Evolutionary conservation across 2,329 filamentous ascomycete species (phyloP), one percentile per base, ranked within the genome.

Genomic region (Alternaria viburni): DNA sequence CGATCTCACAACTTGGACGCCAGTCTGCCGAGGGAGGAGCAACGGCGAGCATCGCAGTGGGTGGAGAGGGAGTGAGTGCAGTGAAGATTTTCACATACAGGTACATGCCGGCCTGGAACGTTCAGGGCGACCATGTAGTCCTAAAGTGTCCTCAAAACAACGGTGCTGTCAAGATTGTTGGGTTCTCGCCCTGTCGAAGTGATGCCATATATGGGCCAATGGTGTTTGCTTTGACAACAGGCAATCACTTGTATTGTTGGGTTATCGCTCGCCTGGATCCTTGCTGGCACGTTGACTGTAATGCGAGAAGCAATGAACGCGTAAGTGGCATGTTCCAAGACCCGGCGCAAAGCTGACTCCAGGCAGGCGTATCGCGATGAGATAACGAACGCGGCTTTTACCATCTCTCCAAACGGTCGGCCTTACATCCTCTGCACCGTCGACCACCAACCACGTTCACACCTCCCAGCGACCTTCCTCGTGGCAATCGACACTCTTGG

Each of bases 391-490:
- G 66, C 66, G 9, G 36, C 55, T 6, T 59, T 69, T 6, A 64
- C 71, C 36, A 21, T 61, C 15, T 72, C 64, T 7, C 68, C 69
- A 36, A 62, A 59, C 13, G 61, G 64, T 19, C 63, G 25, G 19
- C 57, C 61, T 28, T 68, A 73, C 30, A 59, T 73, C 9, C 62
- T 73, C 41, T 69, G 69, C 30, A 66, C 68, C n/a, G 62, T 68
- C 17, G 61, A 70, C 21, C 68, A 70, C 21, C 66, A 55, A 41
- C 63, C 59, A 46, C 69, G 69, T 21, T 71, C 68, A 9, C 54
- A 64, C 23, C 44, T 68, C 23, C 26, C 61, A 3, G 65, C 57
- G 21, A 71, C 59, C n/a, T 73, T 72, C 51, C 63, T 73, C 15
- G 60, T 62, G 8, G 65, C 69, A 6, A 41, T 73, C 21, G 65